Conservation (phyloP, 2,329 filamentous ascomycete species). For the Hymenotorrendiella dingleyae region DNA sequence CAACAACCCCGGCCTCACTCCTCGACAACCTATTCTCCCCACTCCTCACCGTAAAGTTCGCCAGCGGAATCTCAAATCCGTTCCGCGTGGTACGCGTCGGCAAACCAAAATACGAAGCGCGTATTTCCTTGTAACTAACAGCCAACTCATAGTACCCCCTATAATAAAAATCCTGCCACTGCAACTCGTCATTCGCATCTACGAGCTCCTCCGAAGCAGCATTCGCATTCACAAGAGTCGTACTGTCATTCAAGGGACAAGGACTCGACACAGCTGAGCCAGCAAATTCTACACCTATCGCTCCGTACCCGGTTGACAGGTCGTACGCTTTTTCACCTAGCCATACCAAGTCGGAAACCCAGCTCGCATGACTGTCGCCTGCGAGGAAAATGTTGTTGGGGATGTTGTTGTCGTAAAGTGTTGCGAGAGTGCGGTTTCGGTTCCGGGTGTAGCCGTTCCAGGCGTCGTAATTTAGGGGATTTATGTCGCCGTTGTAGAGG, state of each 20-base stretch:
- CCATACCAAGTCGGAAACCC: constrained; percentile 57
- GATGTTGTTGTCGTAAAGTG: constrained; percentile 62
- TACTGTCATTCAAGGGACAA: constrained; percentile 53
- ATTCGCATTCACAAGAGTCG: constrained; percentile 46
- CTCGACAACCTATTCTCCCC: constrained; percentile 52
- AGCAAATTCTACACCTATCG: constrained; percentile 59
- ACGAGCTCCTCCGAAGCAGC: constrained; percentile 39
- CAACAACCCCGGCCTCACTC: constrained; percentile 23
- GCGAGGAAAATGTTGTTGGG: constrained; percentile 68
- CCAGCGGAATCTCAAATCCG: constrained; percentile 57
- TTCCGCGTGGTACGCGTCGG: constrained; percentile 56
- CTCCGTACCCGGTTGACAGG: constrained; percentile 44
- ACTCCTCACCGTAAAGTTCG: constrained; percentile 61
- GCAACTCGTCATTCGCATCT: constrained; percentile 54
- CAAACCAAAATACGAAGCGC: constrained; percentile 60
- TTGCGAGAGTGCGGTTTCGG: constrained; percentile 62
- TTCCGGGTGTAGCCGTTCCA: constrained; percentile 66
- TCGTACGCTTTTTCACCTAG: constrained; percentile 49
- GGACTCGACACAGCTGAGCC: constrained; percentile 61
- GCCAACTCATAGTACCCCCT: constrained; percentile 66
- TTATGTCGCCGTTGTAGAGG: constrained; percentile 25
- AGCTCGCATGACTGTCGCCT: constrained; percentile 64
- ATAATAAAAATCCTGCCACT: constrained; percentile 71
- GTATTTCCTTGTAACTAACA: constrained; percentile 48
- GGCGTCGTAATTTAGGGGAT: constrained; percentile 48